Evolutionary conservation across 768 basidiomycete genomes (phyloP).

Genomic region (Boletus coccyginus): DNA sequence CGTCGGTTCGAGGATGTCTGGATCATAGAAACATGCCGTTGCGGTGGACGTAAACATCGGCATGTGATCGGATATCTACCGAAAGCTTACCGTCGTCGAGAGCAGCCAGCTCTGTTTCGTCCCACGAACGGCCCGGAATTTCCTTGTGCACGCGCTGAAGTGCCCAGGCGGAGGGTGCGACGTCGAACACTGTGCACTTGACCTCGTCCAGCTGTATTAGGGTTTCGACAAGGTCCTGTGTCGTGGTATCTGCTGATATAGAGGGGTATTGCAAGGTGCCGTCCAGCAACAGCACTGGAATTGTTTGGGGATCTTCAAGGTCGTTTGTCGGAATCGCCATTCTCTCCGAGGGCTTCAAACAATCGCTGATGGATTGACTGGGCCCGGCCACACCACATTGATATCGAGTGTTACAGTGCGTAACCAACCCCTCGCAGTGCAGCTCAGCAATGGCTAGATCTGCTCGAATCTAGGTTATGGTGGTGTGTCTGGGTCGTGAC

Average conservation of each 20-base stretch:
- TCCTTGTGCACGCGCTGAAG: conserved; percentile 63
- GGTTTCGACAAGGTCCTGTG: conserved; percentile 56
- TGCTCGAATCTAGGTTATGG: background rate
- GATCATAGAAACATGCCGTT: background rate
- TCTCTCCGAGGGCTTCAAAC: background rate
- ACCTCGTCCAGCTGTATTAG: conserved; percentile 49
- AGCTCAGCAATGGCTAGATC: background rate
- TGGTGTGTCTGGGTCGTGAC: no score
- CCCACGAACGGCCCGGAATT: conserved; percentile 60
- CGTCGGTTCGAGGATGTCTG: conserved; percentile 50
- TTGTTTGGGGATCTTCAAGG: conserved; percentile 38
- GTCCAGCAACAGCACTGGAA: conserved; percentile 58
- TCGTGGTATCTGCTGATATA: conserved; percentile 49
- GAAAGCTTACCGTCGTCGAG: conserved; percentile 58
- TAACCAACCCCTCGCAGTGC: background rate
- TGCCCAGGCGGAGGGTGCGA: conserved; percentile 63
- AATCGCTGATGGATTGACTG: background rate
- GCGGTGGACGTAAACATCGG: conserved; percentile 12
- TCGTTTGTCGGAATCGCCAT: conserved; percentile 35
- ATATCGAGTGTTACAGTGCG: background rate
- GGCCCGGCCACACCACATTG: background rate
- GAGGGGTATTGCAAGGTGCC: conserved; percentile 64
- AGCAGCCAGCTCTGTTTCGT: conserved; percentile 63
- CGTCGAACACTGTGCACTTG: conserved; percentile 51
- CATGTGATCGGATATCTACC: background rate